Evolutionary conservation across 768 basidiomycete species (phyloP), one percentile per base, ranked within the genome.

Genomic region (Gloeostereum incarnatum): DNA sequence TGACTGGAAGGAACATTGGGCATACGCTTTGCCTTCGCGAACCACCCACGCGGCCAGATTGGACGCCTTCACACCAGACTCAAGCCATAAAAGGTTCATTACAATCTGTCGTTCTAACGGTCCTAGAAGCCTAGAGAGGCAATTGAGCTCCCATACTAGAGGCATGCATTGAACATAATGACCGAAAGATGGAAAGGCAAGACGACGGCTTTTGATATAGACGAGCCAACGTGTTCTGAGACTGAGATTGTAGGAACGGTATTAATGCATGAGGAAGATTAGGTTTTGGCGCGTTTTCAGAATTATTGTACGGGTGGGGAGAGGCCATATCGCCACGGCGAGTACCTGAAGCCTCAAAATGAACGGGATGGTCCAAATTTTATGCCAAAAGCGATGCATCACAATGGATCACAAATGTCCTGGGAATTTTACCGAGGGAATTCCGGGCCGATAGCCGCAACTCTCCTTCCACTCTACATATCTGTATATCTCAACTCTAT

Each of bases 101-200:
- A 90, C 73, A 19, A 93, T 64, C 53, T 94, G 91, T 39, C 88
- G 69, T 51, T 91, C 84, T 16, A 92, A 53, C 14, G 86, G 75
- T 2, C 74, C 77, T 25, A 96, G 60, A 18, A 94, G 63, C 38
- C 89, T 91, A 44, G 40, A 55, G 40, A 50, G 50, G 23, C 35
- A 36, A 41, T 42, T 39, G 25, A 30, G 36, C 45, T 37, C 45
- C 20, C 13, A 17, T 31, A 36, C n/a, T 11, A 35, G 33, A 29
- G 31, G 39, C 36, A n/a, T 34, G 31, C 37, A 22, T 5, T 32
- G 18, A 37, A 43, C 25, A 43, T 35, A 55, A 66, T 45, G 44
- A 88, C 85, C 91, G 77, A 60, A 91, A 91, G 57, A 96, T 80
- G 18, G 87, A 81, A 36, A 96, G 73, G 60, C 90, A 91, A 62